Conservation (phyloP, 306 rosid genomes). For the Gleditsia sinensis region DNA sequence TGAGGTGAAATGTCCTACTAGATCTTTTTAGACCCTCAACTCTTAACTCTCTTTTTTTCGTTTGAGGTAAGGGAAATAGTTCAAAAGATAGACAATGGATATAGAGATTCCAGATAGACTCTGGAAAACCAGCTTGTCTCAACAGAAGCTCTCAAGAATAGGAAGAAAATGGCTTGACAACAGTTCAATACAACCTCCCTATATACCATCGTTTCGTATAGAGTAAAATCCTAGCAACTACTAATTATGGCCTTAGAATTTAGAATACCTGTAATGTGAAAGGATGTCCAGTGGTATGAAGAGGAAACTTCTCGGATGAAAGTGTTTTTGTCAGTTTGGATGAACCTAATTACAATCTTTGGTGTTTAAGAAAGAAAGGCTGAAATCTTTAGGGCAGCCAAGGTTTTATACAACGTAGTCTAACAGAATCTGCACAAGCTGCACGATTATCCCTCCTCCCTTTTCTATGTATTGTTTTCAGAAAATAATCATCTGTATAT, state of each 20-base stretch:
- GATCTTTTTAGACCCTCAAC: neutral
- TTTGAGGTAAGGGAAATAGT: neutral
- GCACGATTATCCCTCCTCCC: neutral
- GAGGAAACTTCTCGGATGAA: neutral
- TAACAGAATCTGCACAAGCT: neutral
- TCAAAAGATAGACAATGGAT: neutral
- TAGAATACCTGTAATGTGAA: neutral
- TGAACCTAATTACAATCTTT: neutral
- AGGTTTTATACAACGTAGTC: neutral
- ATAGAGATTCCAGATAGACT: neutral
- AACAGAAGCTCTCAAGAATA: neutral
- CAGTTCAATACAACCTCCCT: neutral
- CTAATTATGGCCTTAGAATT: neutral
- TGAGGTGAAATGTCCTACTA: neutral
- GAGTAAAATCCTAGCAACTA: conserved; percentile 1
- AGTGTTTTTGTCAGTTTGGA: neutral
- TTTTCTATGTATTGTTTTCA: neutral
- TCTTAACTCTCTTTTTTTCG: neutral
- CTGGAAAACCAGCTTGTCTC: neutral
- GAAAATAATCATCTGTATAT: conserved; percentile 2
- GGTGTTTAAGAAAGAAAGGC: conserved; percentile 1
- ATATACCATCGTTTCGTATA: neutral
- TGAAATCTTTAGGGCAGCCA: neutral
- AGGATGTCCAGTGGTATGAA: neutral
- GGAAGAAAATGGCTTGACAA: neutral